Percentiles rank a stretch among this genome's conserved stretches.
These are phyloP conservation scores for Aspergillus bombycis DNA, from an alignment of 2,329 filamentous ascomycete species.

Conservation along the genomic window DNA sequence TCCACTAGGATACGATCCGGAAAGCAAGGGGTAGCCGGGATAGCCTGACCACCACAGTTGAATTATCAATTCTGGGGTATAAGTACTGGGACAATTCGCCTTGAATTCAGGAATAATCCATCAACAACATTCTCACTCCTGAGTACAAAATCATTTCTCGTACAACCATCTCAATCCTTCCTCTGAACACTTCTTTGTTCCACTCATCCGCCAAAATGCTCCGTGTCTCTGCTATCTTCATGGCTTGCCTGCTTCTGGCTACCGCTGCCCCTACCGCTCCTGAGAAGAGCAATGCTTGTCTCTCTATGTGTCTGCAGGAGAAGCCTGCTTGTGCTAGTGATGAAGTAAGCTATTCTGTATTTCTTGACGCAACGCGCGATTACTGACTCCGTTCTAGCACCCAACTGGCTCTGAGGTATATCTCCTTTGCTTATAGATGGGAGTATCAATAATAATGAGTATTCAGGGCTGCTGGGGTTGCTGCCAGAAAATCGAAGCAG, in stretches of 20 bases:
- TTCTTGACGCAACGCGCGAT: not conserved
- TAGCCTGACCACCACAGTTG: not conserved
- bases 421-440: not conserved
- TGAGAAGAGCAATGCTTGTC: not conserved
- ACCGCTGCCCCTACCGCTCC: not conserved
- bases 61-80: not conserved
- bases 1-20: not conserved
- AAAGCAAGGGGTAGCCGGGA: not conserved
- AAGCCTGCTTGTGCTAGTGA: not conserved
- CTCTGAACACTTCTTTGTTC: not conserved
- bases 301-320: not conserved
- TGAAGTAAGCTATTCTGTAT: not conserved
- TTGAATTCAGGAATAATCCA: not conserved
- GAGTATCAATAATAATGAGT: not conserved
- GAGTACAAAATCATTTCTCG: not conserved
- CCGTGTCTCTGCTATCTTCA: not conserved
- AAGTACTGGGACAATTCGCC: not conserved
- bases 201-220: not conserved
- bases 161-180: not conserved
- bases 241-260: not conserved
- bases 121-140: not conserved
- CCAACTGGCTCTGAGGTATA: not conserved
- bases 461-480: not conserved
- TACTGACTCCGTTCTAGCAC: not conserved
- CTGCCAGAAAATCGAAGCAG: not conserved